phyloP scores from a whole-genome alignment of 192 early-diverging fungal genomes.

The Mortierella hygrophila region DNA sequence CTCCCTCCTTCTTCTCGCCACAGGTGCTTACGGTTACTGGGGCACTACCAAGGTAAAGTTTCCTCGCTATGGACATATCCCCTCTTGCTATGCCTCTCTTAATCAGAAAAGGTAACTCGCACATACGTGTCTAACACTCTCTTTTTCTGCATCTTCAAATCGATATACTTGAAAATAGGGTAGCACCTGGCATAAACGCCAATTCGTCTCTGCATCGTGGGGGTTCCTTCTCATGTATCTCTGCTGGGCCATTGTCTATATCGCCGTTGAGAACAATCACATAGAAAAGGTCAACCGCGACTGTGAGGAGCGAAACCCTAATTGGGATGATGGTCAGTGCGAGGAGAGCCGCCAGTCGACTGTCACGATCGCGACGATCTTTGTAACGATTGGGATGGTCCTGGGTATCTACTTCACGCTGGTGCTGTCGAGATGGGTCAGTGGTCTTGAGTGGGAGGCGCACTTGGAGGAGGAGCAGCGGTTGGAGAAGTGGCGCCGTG shows the following conservation, averaged over 20 bases:
- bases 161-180: slow-evolving; percentile 9
- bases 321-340: slow-evolving; percentile 13
- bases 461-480: slow-evolving; percentile 37
- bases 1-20: slow-evolving; percentile 27
- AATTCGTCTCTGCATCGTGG: slow-evolving; percentile 51
- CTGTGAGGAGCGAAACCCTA: slow-evolving; percentile 2
- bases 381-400: slow-evolving; percentile 24
- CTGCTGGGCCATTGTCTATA: slow-evolving; percentile 52
- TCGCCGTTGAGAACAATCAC: slow-evolving; percentile 37
- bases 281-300: slow-evolving; percentile 28
- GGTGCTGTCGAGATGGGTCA: slow-evolving; percentile 36
- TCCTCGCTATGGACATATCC: not conserved
- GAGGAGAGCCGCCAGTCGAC: slow-evolving; percentile 33
- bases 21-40: slow-evolving; percentile 30
- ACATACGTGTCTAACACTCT: not conserved
- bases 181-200: slow-evolving; percentile 40
- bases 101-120: not conserved
- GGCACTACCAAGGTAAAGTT: slow-evolving; percentile 22
- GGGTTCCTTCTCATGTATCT: slow-evolving; percentile 44
- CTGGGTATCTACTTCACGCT: slow-evolving; percentile 40
- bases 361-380: slow-evolving; percentile 10
- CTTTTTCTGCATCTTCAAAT: not conserved
- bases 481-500: slow-evolving; percentile 38
- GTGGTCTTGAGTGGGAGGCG: slow-evolving; percentile 36
- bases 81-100: not conserved